Evolutionary conservation across 2,329 filamentous ascomycete genomes (phyloP).

Genomic region (Ophiostoma perfectum): DNA sequence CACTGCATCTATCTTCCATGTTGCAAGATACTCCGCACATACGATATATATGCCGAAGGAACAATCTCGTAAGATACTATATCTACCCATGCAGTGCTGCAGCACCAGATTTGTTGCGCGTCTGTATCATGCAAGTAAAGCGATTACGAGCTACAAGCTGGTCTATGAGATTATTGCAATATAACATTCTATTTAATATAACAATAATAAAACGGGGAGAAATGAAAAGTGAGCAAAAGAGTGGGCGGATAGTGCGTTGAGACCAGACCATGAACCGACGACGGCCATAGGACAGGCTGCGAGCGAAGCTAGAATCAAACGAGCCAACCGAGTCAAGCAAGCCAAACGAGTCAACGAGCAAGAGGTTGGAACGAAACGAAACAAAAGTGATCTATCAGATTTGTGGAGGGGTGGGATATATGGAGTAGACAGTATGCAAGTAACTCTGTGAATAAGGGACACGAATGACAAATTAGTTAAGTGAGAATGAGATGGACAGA

Average conservation of each 20-base stretch:
- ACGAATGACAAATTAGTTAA: neutral
- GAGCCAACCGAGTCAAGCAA: neutral
- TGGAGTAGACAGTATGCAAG: neutral
- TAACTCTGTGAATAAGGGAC: neutral
- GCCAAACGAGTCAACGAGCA: neutral
- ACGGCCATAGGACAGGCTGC: neutral
- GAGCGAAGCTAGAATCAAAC: neutral
- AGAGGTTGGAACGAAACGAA: neutral
- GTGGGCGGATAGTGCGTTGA: neutral
- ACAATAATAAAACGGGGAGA: neutral
- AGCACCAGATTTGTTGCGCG: neutral
- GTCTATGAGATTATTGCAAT: too few species aligned
- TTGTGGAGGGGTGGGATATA: neutral
- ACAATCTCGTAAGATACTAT: too few species aligned
- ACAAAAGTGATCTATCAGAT: conserved; percentile 5
- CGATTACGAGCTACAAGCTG: neutral
- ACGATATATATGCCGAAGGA: too few species aligned
- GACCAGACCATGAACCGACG: neutral
- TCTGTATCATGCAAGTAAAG: neutral
- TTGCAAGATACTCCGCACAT: neutral
- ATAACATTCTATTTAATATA: neutral
- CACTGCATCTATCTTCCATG: too few species aligned
- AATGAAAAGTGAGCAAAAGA: conserved; percentile 10
- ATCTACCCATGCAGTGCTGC: too few species aligned
- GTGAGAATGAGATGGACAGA: neutral